Evolutionary conservation across 1,284 basidiomycete genomes (phyloP).

Genomic region (Taiwanofungus camphoratus): DNA sequence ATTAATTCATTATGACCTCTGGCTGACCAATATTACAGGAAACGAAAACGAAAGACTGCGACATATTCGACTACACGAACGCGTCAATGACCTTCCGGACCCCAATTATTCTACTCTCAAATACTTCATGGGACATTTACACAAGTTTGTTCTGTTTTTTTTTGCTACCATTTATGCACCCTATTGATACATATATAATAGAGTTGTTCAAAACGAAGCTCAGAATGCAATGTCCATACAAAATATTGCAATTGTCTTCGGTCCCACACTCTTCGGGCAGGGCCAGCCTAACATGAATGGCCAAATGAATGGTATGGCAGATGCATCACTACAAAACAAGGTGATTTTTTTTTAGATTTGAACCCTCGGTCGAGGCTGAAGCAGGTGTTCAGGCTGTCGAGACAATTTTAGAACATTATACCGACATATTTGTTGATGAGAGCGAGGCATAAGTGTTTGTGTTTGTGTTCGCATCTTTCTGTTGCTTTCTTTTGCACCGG

Average conservation of each 20-base stretch:
- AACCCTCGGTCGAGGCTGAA: constrained; percentile 2
- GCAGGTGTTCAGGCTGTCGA: constrained; percentile 63
- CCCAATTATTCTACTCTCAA: constrained; percentile 98
- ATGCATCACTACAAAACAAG: constrained; percentile 64
- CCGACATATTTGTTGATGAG: constrained; percentile 82
- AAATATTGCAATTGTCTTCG: constrained; percentile 96
- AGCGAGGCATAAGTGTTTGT: constrained; percentile 27
- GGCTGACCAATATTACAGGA: constrained; percentile 40
- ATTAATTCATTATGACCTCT: background rate
- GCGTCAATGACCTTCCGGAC: constrained; percentile 96
- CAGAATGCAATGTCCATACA: constrained; percentile 92
- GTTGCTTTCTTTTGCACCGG: constrained; percentile 11
- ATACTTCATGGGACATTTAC: constrained; percentile 90
- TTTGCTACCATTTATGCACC: background rate
- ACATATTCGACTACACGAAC: constrained; percentile 93
- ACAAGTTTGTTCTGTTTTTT: constrained; percentile 55
- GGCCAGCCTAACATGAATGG: constrained; percentile 27
- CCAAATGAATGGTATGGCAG: constrained; percentile 41
- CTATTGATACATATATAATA: constrained; percentile 26
- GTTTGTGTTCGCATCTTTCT: background rate
- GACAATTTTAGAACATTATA: constrained; percentile 82
- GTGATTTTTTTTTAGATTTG: constrained; percentile 27
- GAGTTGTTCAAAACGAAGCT: constrained; percentile 68
- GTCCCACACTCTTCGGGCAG: constrained; percentile 86
- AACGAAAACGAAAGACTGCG: constrained; percentile 91